phyloP scores from a whole-genome alignment of 2,329 filamentous ascomycete genomes.

The Aureobasidium vineae region DNA sequence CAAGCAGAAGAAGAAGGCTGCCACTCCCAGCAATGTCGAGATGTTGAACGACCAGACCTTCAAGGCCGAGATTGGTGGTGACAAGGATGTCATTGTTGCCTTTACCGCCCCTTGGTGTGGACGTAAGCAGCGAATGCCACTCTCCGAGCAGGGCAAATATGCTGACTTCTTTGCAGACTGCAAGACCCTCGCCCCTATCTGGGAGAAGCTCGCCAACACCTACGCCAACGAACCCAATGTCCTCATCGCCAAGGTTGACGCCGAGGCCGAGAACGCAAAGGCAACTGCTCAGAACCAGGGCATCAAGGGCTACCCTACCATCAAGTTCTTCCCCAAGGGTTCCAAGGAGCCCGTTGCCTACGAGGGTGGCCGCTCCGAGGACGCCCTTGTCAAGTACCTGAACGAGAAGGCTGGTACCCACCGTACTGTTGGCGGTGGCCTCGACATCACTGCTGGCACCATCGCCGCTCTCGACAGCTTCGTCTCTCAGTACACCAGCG shows the following conservation, averaged over 20 bases:
- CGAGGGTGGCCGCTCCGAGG: constrained; percentile 71
- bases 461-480: constrained; percentile 74
- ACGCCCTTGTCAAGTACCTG: constrained; percentile 73
- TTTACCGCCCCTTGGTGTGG: constrained; percentile 99
- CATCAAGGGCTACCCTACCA: constrained; percentile 87
- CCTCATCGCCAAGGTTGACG: constrained; percentile 91
- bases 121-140: constrained; percentile 59
- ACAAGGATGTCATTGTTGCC: constrained; percentile 89
- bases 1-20: constrained; percentile 71
- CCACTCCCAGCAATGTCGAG: constrained; percentile 70
- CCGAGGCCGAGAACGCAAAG: constrained; percentile 84
- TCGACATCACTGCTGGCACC: constrained; percentile 77
- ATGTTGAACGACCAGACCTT: constrained; percentile 80
- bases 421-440: constrained; percentile 74
- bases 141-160: constrained; percentile 23
- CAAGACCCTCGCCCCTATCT: constrained; percentile 87
- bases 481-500: constrained; percentile 67
- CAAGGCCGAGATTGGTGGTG: constrained; percentile 70
- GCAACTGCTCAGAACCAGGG: constrained; percentile 71
- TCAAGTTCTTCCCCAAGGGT: constrained; percentile 94
- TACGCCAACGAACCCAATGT: constrained; percentile 76
- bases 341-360: constrained; percentile 70
- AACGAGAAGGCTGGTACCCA: constrained; percentile 88
- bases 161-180: constrained; percentile 64
- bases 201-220: constrained; percentile 81